Base-by-base conservation (phyloP, 1,284 basidiomycete species). In the Xanthoconium separans region DNA sequence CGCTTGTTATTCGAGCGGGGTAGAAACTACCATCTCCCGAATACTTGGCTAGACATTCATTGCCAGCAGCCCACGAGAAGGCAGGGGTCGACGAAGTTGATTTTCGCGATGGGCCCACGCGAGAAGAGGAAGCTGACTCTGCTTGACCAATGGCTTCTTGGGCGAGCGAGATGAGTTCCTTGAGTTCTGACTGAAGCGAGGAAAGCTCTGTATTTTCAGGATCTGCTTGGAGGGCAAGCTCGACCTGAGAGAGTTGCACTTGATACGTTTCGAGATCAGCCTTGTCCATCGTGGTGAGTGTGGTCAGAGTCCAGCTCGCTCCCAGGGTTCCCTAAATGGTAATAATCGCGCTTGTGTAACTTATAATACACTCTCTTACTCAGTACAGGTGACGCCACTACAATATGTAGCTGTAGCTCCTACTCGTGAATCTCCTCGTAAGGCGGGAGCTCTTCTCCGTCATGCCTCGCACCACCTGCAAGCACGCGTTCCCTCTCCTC, bases 31-130 rank as follows among this genome's bases (percentile, higher is more conserved):
- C 89, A 72, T 97, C 95, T 53, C 84, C 85, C 11, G 89, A 88
- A 75, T 96, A 98, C 73, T 93, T 93, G 12, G 95, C 94, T 53
- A 94, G 79, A 67, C 92, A 93, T 59, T 98, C 93, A 70, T 96
- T 93, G 8, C 96, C 95, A n/a, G 93, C 89, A 12, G 78, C 75
- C 82, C 81, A 89, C 11, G 75, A 70, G 48, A 81, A 80, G n/a
- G 73, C 69, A 18, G 81, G 77, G 3, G 77, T 75, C 15, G 78
- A 71, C 8, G 75, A 65, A n/a, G 74, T 59, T 20, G 75, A 59
- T 67, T 86, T 87, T 58, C 83, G 81, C 44, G 79, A 76, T 33
- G 73, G 73, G 49, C 83, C 83, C 27, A 77, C 72, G 62, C 84
- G 85, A 13, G 84, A 83, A 11, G 85, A 80, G 11, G 85, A 72